Evolutionary conservation across 495 filamentous ascomycete genomes (phyloP).

Genomic region (Aspergillus incahuasiensis): DNA sequence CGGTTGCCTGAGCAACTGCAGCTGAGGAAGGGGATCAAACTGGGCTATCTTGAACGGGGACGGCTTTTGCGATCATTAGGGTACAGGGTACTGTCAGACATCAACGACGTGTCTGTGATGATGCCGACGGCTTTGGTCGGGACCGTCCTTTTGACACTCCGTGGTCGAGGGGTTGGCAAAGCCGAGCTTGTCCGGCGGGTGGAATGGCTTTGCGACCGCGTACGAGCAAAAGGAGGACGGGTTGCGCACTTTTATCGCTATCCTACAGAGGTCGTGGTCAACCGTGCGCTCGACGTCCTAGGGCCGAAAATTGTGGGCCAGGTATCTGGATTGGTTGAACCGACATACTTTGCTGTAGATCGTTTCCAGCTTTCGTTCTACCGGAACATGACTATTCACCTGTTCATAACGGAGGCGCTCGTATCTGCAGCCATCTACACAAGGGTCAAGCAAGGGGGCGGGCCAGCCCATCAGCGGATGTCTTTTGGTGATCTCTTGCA

Average conservation of each 20-base stretch:
- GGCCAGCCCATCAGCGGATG: conserved; percentile 73
- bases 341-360: conserved; percentile 90
- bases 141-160: conserved; percentile 84
- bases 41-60: conserved; percentile 45
- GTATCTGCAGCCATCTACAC: conserved; percentile 88
- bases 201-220: conserved; percentile 81
- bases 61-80: conserved; percentile 77
- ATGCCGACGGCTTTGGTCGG: conserved; percentile 97
- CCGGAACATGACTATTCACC: conserved; percentile 97
- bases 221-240: conserved; percentile 78
- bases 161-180: conserved; percentile 88
- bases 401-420: conserved; percentile 89
- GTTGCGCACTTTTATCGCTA: conserved; percentile 88
- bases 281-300: conserved; percentile 84
- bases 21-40: conserved; percentile 33
- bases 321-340: conserved; percentile 73
- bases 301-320: conserved; percentile 81
- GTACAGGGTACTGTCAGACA: conserved; percentile 86
- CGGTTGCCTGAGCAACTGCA: conserved; percentile 33
- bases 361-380: conserved; percentile 97
- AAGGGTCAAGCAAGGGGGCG: conserved; percentile 81
- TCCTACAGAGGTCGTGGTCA: conserved; percentile 74
- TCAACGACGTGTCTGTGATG: conserved; percentile 92
- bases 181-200: conserved; percentile 79
- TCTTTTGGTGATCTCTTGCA: conserved; percentile 61